Evolutionary conservation across 345 rosid genomes (phyloP).

Genomic region (Carallia pectinifolia): DNA sequence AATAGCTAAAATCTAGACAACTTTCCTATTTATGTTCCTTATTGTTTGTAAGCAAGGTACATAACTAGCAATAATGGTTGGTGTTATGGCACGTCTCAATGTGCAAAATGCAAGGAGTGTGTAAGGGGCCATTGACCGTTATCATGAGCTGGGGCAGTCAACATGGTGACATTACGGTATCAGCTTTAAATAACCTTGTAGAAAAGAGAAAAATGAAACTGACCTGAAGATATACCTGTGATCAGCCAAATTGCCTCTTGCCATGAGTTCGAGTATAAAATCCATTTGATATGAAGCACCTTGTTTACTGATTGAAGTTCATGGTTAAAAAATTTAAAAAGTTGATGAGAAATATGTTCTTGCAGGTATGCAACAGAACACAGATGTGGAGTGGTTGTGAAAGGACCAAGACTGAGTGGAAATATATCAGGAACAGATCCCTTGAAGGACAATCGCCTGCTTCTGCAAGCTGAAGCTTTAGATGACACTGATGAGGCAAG

Average conservation of each 20-base stretch:
- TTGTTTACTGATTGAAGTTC: background rate
- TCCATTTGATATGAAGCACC: background rate
- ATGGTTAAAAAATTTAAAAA: slow-evolving; percentile 1
- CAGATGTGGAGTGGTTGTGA: slow-evolving; percentile 95
- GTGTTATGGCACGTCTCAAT: background rate
- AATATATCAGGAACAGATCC: slow-evolving; percentile 98
- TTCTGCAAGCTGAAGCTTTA: slow-evolving; percentile 70
- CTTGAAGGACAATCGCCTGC: slow-evolving; percentile 79
- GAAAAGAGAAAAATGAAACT: background rate
- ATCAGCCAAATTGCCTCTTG: background rate
- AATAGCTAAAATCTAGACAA: background rate
- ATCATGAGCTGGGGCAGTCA: background rate
- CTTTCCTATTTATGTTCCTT: background rate
- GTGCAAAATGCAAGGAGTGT: background rate
- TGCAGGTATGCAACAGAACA: slow-evolving; percentile 95
- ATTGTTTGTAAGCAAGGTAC: too few relatives aligned
- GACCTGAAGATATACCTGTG: background rate
- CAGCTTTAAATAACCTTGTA: too few relatives aligned
- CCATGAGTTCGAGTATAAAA: background rate
- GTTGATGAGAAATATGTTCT: slow-evolving; percentile 6
- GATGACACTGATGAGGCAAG: slow-evolving; percentile 85
- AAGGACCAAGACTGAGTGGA: slow-evolving; percentile 86
- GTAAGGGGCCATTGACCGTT: background rate
- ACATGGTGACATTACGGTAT: background rate
- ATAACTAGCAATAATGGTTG: too few relatives aligned